Evolutionary conservation across 768 basidiomycete species (phyloP).

Genomic region (Podaxis mareebaensis): DNA sequence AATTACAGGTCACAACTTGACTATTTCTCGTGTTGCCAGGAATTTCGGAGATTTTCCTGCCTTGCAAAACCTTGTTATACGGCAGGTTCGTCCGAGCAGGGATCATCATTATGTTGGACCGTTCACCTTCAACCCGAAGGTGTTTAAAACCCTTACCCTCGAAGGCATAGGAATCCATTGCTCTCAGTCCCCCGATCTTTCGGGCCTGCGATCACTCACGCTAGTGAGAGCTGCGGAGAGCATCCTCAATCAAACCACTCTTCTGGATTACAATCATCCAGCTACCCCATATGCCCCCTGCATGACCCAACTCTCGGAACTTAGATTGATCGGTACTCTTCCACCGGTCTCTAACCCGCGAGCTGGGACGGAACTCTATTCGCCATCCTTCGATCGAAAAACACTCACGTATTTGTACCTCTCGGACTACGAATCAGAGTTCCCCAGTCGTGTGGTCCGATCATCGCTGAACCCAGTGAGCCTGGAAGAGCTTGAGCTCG

Average conservation of each 20-base stretch:
- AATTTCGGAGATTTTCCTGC: background rate
- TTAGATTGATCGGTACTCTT: slow-evolving; percentile 4
- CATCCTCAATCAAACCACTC: slow-evolving; percentile 10
- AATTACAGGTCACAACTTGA: background rate
- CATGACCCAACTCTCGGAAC: slow-evolving; percentile 6
- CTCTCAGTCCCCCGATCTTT: background rate
- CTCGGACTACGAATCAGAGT: background rate
- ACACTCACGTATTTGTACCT: slow-evolving; percentile 3
- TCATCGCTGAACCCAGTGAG: background rate
- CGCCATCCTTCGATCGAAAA: slow-evolving; percentile 2
- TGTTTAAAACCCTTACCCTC: slow-evolving; percentile 2
- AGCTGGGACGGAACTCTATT: background rate
- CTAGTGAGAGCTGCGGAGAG: slow-evolving; percentile 7
- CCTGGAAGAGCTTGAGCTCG: slow-evolving; percentile 10
- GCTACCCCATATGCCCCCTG: background rate
- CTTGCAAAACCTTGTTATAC: slow-evolving; percentile 10
- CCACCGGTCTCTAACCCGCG: background rate
- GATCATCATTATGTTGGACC: slow-evolving; percentile 7
- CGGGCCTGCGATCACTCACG: slow-evolving; percentile 1
- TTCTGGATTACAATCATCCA: slow-evolving; percentile 1
- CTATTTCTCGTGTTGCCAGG: background rate
- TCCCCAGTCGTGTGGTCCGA: background rate
- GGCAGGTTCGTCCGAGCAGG: background rate
- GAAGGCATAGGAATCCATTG: slow-evolving; percentile 8
- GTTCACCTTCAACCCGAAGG: slow-evolving; percentile 2